Base-by-base conservation (phyloP, 306 rosid species). In the Pterocarpus macrocarpus region DNA sequence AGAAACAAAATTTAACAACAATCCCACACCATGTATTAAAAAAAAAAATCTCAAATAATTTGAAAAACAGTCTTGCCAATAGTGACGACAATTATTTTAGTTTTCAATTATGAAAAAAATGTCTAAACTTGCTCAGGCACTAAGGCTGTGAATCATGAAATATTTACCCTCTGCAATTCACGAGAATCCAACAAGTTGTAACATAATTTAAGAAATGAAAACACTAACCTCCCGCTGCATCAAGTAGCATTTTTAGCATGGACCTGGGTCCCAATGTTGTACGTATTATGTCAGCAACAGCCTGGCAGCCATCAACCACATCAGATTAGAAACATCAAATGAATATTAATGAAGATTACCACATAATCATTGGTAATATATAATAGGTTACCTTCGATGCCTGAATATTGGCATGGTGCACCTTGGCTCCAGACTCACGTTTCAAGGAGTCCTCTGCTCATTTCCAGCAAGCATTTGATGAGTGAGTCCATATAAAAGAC, bases 231-330 rank as follows among this genome's bases (percentile, higher is more conserved):
- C 98, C 98, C 5, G 39, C 1, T 34, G 97, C 92, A 79, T 94
- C 97, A 22, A 94, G 92, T 43, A 94, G 86, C 98, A 94, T 94
- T 85, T 94, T 94, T 73, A 94, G 86, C 98, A 94, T 94, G 84
- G 98, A 92, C 81, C 98, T 90, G 16, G 98, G 98, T 17, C 98
- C 98, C 91, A 94, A 73, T 0, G 98, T 94, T 55, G 98, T 94
- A 35, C 98, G 94, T 30, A 94, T 91, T 69, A 94, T 92, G 81
- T 94, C 98, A 53, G 97, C 97, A 78, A 94, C 98, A 72, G 98
- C 97, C 98, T 94, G 59, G 14, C 35, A 83, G 9, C 62, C 10
- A 80, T 38, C 28, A 76, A 10, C 12, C 49, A 78, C 35, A 56
- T 63, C 8, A 81, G 17, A 47, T 78, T 73, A 84, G 33, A 62